Conservation (phyloP, 306 rosid genomes). For the Cotoneaster glaucophyllus region DNA sequence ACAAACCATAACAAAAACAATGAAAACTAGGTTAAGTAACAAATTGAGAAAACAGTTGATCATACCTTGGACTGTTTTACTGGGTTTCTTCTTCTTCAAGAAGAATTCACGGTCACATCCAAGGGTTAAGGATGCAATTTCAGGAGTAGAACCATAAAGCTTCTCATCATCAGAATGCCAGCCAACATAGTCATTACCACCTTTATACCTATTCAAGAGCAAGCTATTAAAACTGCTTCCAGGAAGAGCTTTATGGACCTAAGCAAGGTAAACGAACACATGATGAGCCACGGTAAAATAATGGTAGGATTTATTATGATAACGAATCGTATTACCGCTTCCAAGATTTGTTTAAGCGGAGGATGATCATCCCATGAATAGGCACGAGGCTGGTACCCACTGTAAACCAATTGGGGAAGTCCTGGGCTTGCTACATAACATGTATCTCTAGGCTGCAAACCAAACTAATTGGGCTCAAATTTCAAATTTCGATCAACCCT, state of each 20-base stretch:
- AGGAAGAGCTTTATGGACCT: constrained; percentile 89
- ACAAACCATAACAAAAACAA: background rate
- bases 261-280: constrained; percentile 14
- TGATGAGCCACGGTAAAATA: background rate
- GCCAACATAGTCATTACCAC: constrained; percentile 78
- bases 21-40: background rate
- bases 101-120: constrained; percentile 91
- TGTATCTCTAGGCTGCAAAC: constrained; percentile 79
- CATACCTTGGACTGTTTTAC: constrained; percentile 46
- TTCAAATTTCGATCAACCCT: background rate
- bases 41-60: background rate
- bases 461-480: background rate
- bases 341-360: constrained; percentile 61
- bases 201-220: constrained; percentile 74
- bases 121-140: constrained; percentile 75
- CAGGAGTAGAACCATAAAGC: constrained; percentile 73
- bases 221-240: constrained; percentile 89
- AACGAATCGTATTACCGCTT: constrained; percentile 46
- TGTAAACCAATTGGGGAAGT: constrained; percentile 61
- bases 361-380: constrained; percentile 86
- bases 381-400: constrained; percentile 78
- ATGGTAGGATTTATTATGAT: background rate
- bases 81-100: constrained; percentile 53
- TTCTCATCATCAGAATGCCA: constrained; percentile 99
- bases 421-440: constrained; percentile 89